Conservation (phyloP, 2,329 filamentous ascomycete genomes). For the Magnaporthiopsis incrustans region DNA sequence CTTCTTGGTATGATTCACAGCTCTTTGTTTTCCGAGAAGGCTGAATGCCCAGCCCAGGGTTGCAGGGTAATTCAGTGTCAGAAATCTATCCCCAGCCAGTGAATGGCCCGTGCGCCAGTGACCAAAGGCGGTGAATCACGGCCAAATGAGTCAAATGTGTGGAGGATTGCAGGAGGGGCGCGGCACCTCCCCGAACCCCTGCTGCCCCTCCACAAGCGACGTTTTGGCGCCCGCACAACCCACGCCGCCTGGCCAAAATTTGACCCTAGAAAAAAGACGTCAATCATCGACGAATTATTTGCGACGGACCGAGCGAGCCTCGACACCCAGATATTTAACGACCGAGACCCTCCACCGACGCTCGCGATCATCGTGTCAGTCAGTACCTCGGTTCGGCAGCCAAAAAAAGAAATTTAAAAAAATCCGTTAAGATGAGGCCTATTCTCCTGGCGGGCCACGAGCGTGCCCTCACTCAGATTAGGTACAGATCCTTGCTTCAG, state of each 20-base stretch:
- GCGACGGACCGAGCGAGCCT: neutral
- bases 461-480: constrained; percentile 88
- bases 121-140: neutral
- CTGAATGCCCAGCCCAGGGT: too few relatives aligned
- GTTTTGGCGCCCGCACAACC: neutral
- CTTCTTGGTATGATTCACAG: neutral
- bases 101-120: neutral
- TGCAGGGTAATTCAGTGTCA: too few relatives aligned
- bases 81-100: neutral
- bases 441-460: constrained; percentile 95
- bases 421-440: constrained; percentile 70
- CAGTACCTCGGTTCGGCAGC: neutral
- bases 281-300: neutral
- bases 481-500: constrained; percentile 9
- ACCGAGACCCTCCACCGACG: neutral
- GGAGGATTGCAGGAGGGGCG: neutral
- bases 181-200: neutral
- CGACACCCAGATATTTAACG: constrained; percentile 1
- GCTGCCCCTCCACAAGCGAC: constrained; percentile 2
- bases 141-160: neutral
- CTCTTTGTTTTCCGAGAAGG: too few relatives aligned
- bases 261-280: constrained; percentile 1
- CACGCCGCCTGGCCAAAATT: constrained; percentile 4
- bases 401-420: too few relatives aligned
- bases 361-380: neutral